Evolutionary conservation across 202 grass and related monocot species (phyloP).

Genomic region (Panicum hallii): DNA sequence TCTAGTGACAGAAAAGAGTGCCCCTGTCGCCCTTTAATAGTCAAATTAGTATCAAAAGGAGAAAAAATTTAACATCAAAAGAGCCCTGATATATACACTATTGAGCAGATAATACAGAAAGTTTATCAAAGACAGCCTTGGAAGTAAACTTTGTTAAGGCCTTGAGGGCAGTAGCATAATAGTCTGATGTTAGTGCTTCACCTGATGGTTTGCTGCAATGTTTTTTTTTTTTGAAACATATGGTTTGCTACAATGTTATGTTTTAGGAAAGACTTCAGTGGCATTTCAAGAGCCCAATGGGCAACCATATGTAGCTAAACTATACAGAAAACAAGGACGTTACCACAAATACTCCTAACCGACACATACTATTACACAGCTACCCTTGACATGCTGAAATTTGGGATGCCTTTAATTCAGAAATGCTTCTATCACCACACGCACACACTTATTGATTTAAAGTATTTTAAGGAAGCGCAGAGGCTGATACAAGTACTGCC

Average conservation of each 20-base stretch:
- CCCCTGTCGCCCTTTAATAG: background rate
- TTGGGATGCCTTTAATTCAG: background rate
- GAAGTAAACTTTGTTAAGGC: too few species aligned
- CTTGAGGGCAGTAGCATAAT: background rate
- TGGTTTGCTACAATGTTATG: too few species aligned
- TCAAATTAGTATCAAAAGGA: background rate
- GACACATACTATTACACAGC: background rate
- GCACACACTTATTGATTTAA: too few species aligned
- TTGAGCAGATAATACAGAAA: too few species aligned
- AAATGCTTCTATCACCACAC: background rate
- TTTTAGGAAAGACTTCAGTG: background rate
- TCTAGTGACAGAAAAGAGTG: background rate
- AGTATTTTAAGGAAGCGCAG: background rate
- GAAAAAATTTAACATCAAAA: background rate
- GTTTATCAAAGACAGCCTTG: too few species aligned
- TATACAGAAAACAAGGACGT: too few species aligned
- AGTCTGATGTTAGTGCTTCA: constrained; percentile 4
- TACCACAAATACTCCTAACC: too few species aligned
- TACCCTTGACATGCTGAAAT: background rate
- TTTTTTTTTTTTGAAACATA: too few species aligned
- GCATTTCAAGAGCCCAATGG: background rate
- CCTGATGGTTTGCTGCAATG: background rate
- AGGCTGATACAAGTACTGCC: background rate
- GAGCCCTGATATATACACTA: too few species aligned
- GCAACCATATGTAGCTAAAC: background rate